Conservation (phyloP, 1,284 basidiomycete genomes). For the Mycena citricolor region DNA sequence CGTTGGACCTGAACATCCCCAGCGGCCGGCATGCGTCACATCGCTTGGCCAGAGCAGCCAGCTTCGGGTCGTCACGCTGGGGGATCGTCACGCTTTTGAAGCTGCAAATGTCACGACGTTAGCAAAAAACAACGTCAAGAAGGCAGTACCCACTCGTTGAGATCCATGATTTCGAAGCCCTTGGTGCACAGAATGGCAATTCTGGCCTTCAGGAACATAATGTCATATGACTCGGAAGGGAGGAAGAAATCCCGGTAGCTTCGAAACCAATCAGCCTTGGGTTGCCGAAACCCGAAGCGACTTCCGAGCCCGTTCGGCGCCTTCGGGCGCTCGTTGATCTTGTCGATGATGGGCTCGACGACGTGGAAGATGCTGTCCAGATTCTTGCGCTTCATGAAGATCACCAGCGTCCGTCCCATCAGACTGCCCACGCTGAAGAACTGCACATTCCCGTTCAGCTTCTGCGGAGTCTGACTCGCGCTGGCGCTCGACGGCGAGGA, state of each 20-base stretch:
- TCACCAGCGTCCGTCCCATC: slow-evolving; percentile 81
- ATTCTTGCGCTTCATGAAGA: slow-evolving; percentile 95
- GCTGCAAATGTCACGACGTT: slow-evolving; percentile 37
- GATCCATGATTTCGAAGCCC: slow-evolving; percentile 97
- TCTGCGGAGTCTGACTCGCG: slow-evolving; percentile 77
- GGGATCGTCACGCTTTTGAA: slow-evolving; percentile 89
- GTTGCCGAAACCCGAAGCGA: slow-evolving; percentile 72
- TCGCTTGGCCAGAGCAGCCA: slow-evolving; percentile 73
- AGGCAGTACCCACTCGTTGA: slow-evolving; percentile 67
- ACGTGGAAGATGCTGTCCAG: slow-evolving; percentile 94
- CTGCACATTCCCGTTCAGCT: slow-evolving; percentile 84
- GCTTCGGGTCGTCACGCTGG: slow-evolving; percentile 71
- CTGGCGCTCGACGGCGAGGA: slow-evolving; percentile 66
- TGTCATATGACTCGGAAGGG: slow-evolving; percentile 83
- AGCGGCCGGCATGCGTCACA: slow-evolving; percentile 83
- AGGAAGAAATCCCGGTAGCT: slow-evolving; percentile 87
- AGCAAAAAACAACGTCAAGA: slow-evolving; percentile 1
- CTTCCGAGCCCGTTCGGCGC: slow-evolving; percentile 66
- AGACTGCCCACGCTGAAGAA: slow-evolving; percentile 93
- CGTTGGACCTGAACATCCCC: slow-evolving; percentile 88
- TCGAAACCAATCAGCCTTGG: slow-evolving; percentile 90
- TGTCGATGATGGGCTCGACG: slow-evolving; percentile 87
- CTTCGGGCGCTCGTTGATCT: slow-evolving; percentile 75
- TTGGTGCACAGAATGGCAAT: slow-evolving; percentile 90
- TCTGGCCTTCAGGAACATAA: slow-evolving; percentile 89